Evolutionary conservation across 2,329 filamentous ascomycete genomes (phyloP), one percentile per base, ranked within the genome.

Genomic region (Tolypocladium cylindrosporum): DNA sequence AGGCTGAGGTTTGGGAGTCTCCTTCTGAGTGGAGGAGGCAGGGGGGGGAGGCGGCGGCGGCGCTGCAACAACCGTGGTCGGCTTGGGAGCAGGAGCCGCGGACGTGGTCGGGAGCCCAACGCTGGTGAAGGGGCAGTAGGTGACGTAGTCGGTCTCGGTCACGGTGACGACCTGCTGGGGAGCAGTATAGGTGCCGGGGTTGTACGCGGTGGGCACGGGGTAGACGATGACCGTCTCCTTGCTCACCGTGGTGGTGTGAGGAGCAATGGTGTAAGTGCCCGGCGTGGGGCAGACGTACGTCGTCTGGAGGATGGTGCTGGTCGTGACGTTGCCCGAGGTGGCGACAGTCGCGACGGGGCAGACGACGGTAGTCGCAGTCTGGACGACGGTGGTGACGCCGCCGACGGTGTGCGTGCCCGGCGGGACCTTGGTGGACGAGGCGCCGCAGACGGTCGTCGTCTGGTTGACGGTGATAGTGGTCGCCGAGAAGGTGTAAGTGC

Each of bases 211-310:
- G 57, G 87, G 81, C 60, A 80, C 81, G 55, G 88, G 88, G 74
- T 86, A 86, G 67, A 85, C 81, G 58, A 87, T 75, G 63, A 79
- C 76, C 55, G 78, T 80, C 60, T 79, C 78, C 65, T 76, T 74
- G 58, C 77, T 73, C 63, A 84, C 78, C 40, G 77, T 78, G 64
- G 84, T 88, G 69, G 85, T 88, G 69, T 79, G 79, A 58, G 88
- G 84, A 63, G 79, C 85, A 65, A 91, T 85, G 69, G 86, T 90
- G 80, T 90, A 91, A 58, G 86, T 90, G 71, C 88, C 88, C 67
- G 87, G 78, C 55, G 77, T 78, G 61, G 87, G 87, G 85, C 88
- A 91, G 68, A 87, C 81, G 69, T 86, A 90, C 68, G 84, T 86
- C 68, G 88, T 91, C 66, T 77, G 83, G 74, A 81, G 77, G 67